Conservation (phyloP, 306 rosid species). For the Glycine latifolia region DNA sequence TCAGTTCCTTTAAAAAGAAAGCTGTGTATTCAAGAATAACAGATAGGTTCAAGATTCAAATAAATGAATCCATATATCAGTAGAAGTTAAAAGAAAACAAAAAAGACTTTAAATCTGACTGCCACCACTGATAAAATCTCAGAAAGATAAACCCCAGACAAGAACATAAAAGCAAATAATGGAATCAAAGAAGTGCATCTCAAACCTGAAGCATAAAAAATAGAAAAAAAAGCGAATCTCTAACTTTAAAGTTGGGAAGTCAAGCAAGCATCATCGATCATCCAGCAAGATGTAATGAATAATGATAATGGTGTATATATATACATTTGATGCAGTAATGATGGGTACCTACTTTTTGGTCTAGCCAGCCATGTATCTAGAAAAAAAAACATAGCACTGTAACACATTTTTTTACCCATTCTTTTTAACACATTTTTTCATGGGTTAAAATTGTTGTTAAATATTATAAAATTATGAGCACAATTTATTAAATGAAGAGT, state of each 20-base stretch:
- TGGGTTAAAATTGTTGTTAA: too few relatives aligned
- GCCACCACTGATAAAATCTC: conserved; percentile 21
- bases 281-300: background rate
- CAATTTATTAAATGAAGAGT: background rate
- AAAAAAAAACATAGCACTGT: too few relatives aligned
- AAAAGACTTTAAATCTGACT: background rate
- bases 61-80: conserved; percentile 1
- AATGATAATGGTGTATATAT: background rate
- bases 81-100: background rate
- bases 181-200: conserved; percentile 26
- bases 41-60: background rate
- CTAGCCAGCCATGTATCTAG: background rate
- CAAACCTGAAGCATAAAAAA: too few relatives aligned
- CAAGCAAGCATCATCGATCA: background rate
- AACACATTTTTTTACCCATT: too few relatives aligned
- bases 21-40: background rate
- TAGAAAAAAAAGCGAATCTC: background rate
- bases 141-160: conserved; percentile 7
- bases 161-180: conserved; percentile 24
- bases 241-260: conserved; percentile 45
- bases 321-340: background rate
- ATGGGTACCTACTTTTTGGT: background rate
- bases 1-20: background rate
- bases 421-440: too few relatives aligned
- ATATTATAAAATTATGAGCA: background rate